These are phyloP conservation scores for Hypholoma sublateritium DNA, from an alignment of 768 basidiomycete genomes.

Conservation along the genomic window DNA sequence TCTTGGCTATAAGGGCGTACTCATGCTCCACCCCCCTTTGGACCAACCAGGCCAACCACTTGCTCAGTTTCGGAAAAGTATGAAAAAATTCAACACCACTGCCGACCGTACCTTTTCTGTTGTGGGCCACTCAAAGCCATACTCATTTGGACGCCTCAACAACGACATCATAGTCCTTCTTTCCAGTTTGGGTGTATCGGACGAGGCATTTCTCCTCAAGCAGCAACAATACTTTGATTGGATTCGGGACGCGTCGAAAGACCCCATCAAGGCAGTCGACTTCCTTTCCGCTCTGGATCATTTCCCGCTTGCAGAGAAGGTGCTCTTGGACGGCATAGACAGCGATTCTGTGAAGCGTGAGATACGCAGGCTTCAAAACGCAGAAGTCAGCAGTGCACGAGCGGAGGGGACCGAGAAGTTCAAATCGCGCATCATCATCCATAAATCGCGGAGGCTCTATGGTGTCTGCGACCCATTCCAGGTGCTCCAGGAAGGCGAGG, in stretches of 20 bases:
- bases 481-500: slow-evolving; percentile 62
- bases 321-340: slow-evolving; percentile 57
- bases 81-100: slow-evolving; percentile 66
- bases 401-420: slow-evolving; percentile 49
- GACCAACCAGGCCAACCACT: slow-evolving; percentile 44
- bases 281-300: slow-evolving; percentile 53
- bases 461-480: slow-evolving; percentile 70
- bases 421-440: slow-evolving; percentile 59
- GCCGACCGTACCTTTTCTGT: slow-evolving; percentile 63
- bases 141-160: slow-evolving; percentile 64
- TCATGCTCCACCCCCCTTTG: slow-evolving; percentile 65
- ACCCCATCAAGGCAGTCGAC: slow-evolving; percentile 52
- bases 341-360: slow-evolving; percentile 35
- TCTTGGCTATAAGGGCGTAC: slow-evolving; percentile 70
- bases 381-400: slow-evolving; percentile 49
- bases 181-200: slow-evolving; percentile 59
- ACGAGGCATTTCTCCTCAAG: slow-evolving; percentile 52
- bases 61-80: slow-evolving; percentile 63
- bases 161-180: slow-evolving; percentile 70
- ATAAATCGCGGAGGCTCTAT: slow-evolving; percentile 60
- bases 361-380: slow-evolving; percentile 44
- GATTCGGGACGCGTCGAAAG: slow-evolving; percentile 49
- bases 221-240: slow-evolving; percentile 60
- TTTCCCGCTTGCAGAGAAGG: slow-evolving; percentile 47
- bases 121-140: slow-evolving; percentile 63